Conservation (phyloP, 2,329 filamentous ascomycete species). For the Metarhizium guizhouense region DNA sequence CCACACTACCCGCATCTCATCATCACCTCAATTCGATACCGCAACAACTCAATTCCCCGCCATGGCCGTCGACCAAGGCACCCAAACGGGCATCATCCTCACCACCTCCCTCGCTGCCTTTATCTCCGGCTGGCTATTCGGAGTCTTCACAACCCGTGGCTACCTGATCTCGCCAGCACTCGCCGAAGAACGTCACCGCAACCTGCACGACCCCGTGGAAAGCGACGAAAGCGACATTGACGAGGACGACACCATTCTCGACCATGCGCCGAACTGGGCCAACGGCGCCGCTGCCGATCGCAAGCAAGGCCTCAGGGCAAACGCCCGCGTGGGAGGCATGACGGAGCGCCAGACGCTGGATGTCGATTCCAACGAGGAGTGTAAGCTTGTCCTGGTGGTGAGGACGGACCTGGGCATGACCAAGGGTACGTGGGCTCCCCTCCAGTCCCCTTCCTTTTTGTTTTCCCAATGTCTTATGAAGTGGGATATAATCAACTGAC, state of each 20-base stretch:
- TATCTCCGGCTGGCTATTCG: constrained; percentile 72
- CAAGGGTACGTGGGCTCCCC: constrained; percentile 56
- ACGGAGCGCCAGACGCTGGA: constrained; percentile 9
- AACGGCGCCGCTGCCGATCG: constrained; percentile 52
- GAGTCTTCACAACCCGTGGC: constrained; percentile 59
- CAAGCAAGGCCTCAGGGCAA: constrained; percentile 39
- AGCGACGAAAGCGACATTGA: constrained; percentile 62
- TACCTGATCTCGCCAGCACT: constrained; percentile 50
- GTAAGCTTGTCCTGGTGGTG: constrained; percentile 88
- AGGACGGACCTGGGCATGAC: constrained; percentile 95
- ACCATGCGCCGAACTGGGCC: constrained; percentile 60
- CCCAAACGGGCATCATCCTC: constrained; percentile 52
- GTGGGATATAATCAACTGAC: not conserved
- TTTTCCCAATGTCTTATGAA: too few relatives aligned
- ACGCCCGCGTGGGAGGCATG: constrained; percentile 18
- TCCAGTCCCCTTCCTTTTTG: not conserved
- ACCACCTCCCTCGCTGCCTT: constrained; percentile 67
- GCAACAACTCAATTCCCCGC: not conserved
- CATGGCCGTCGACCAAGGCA: constrained; percentile 10
- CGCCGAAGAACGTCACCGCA: constrained; percentile 45
- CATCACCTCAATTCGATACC: too few relatives aligned
- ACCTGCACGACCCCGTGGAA: constrained; percentile 52
- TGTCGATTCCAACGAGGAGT: constrained; percentile 57
- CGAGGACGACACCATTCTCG: constrained; percentile 48
- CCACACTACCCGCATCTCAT: too few relatives aligned